Evolutionary conservation across 1,284 basidiomycete genomes (phyloP).

Genomic region (Cystobasidium slooffiae): DNA sequence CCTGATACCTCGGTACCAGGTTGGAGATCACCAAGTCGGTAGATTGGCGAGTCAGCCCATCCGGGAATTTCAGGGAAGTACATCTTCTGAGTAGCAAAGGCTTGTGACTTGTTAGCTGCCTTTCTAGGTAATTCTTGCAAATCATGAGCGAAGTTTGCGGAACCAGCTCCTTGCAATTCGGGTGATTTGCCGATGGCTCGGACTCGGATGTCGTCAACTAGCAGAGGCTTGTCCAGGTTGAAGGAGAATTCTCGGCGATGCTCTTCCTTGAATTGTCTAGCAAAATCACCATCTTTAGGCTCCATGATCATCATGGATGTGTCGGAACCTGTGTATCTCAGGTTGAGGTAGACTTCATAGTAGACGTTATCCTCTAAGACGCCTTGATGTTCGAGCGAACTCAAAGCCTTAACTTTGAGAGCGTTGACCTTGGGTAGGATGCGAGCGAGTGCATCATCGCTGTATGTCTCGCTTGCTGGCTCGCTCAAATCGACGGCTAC

Average conservation of each 20-base stretch:
- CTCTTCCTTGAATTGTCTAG: conserved; percentile 68
- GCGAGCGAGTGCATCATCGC: conserved; percentile 60
- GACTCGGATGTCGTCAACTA: conserved; percentile 91
- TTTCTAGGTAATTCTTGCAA: conserved; percentile 60
- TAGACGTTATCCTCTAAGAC: conserved; percentile 72
- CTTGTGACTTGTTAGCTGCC: background rate
- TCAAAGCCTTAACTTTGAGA: conserved; percentile 66
- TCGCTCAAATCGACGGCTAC: conserved; percentile 57
- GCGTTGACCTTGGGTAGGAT: conserved; percentile 71
- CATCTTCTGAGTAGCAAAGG: conserved; percentile 52
- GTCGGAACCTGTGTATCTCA: conserved; percentile 75
- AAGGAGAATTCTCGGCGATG: conserved; percentile 73
- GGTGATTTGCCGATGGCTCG: conserved; percentile 80
- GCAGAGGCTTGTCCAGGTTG: conserved; percentile 71
- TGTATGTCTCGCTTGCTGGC: conserved; percentile 45
- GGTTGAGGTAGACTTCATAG: conserved; percentile 82
- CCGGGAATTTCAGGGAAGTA: conserved; percentile 77
- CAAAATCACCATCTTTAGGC: conserved; percentile 66
- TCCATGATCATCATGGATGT: conserved; percentile 86
- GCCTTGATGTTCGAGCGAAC: conserved; percentile 74
- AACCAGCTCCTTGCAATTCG: conserved; percentile 60
- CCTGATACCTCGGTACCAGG: conserved; percentile 74
- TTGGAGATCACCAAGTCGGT: conserved; percentile 67
- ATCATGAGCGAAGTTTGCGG: conserved; percentile 76
- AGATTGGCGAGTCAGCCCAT: conserved; percentile 79